Evolutionary conservation across 1,139 yeast genomes (phyloP), one percentile per base, ranked within the genome.

Genomic region (Pichia sp.): DNA sequence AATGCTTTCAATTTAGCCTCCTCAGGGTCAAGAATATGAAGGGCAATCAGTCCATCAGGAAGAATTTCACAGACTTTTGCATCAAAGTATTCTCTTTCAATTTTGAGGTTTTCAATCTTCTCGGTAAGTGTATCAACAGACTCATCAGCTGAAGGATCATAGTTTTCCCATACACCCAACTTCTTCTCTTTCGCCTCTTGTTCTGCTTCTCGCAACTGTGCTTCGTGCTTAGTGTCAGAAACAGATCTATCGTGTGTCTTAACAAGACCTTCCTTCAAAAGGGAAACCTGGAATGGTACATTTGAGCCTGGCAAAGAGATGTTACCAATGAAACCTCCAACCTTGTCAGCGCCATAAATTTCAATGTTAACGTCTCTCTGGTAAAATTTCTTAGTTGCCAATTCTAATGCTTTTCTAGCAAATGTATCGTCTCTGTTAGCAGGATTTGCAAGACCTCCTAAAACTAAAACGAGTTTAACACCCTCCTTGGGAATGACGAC

Each of bases 291-390:
- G 38, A 81, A 67, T 12, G 94, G 87, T 23, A 62, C 55, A 18
- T 67, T 62, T 33, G 68, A 67, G 8, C 74, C 68, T 18, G 72
- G 72, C 12, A 74, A 54, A 52, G 64, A 81, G 36, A 84, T 52
- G 49, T 79, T 74, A 35, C 94, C 94, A 53, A 84, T 74, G 50
- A 85, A 86, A 0, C 83, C 84, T 41, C 95, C 95, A 42, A 80
- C 67, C 53, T 78, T 82, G 56, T 86, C 96, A 38, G 73, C 71
- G 41, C 74, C 80, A 46, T 74, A 73, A 20, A 85, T 71, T 39
- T 79, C 80, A 47, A 85, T 66, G 47, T 73, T 77, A 32, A 84
- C 81, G 46, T 77, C 83, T 52, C 86, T 72, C 62, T 86, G 96
- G 55, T 77, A 66, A 37, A 73, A 67, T 45, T 71, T 69, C 42